Base-by-base conservation (phyloP, 1,139 yeast genomes). In the Spathaspora sp. region DNA sequence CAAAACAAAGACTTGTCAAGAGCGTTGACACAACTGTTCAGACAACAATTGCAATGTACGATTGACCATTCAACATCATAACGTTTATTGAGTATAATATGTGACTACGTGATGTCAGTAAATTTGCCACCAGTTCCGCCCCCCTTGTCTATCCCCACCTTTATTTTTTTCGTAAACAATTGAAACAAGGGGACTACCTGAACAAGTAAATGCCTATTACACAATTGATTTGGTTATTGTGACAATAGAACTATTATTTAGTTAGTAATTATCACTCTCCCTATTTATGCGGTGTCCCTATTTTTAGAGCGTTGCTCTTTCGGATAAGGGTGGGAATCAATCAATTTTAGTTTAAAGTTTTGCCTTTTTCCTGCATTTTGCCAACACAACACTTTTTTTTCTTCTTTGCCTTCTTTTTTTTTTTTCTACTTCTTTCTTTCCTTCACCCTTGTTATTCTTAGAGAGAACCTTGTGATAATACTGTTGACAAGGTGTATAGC, bases 391-490 rank as follows among this genome's bases (percentile, higher is more conserved):
- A 15, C 2, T 31, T 31, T 31, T 31, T 31, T 31, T 31, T 31
- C 7, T 13, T 5, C 13, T n/a, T 29, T 9, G 4, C 18, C 18
- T 31, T 31, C 10, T 31, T 8, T 13, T 13, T 15, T 13, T 31
- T 31, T 31, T 31, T 13, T 15, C 18, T 31, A 13, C 36, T 15
- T 31, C 16, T 31, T 31, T 11, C 36, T 31, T 31, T 29, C 33
- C 33, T 29, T 31, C 36, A 31, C 36, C 36, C 36, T 31, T 31
- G 17, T 31, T 31, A 15, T 31, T 31, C 36, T 31, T n/a, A n/a
- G 17, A 18, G 15, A 31, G 36, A 31, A 31, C 23, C 23, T 20
- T 20, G 23, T 20, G n/a, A n/a, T n/a, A n/a, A n/a, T n/a, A n/a
- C n/a, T n/a, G n/a, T n/a, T n/a, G n/a, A n/a, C n/a, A n/a, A n/a